phyloP scores from a whole-genome alignment of 2,329 filamentous ascomycete genomes.

The Paracorniculantispora psalliotae region DNA sequence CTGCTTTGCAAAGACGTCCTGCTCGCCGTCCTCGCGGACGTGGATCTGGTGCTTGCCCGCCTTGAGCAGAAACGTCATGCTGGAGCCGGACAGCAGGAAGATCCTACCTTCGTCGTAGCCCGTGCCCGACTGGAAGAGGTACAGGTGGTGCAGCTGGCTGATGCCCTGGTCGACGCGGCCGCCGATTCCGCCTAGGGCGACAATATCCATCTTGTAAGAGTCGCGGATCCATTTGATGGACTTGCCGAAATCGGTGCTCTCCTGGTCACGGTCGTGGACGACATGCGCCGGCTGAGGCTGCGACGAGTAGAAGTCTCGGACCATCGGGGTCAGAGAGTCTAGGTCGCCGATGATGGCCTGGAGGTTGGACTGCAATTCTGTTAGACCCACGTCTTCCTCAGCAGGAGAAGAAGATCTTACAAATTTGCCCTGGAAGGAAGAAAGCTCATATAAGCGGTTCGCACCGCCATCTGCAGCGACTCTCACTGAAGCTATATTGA shows the following conservation, averaged over 20 bases:
- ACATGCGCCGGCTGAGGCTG: constrained; percentile 50
- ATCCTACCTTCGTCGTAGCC: constrained; percentile 52
- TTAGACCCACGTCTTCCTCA: background rate
- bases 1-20: constrained; percentile 64
- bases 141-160: constrained; percentile 83
- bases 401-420: constrained; percentile 26
- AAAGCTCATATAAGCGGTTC: constrained; percentile 60
- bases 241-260: constrained; percentile 90
- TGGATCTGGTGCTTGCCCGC: constrained; percentile 62
- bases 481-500: constrained; percentile 52
- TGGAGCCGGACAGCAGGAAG: constrained; percentile 76
- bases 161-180: constrained; percentile 91
- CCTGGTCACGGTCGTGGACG: constrained; percentile 70
- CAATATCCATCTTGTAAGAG: constrained; percentile 51
- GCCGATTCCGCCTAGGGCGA: constrained; percentile 78
- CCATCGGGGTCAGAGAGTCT: constrained; percentile 67
- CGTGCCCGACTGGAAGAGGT: constrained; percentile 51
- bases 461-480: constrained; percentile 91
- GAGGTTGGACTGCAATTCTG: constrained; percentile 46
- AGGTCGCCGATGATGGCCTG: constrained; percentile 82
- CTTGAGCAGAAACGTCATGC: constrained; percentile 76
- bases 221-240: constrained; percentile 57
- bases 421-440: constrained; percentile 37
- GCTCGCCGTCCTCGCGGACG: constrained; percentile 47
- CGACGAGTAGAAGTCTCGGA: constrained; percentile 61